These are phyloP conservation scores for Penicillium daleae DNA, from an alignment of 495 filamentous ascomycete species.

Conservation along the genomic window DNA sequence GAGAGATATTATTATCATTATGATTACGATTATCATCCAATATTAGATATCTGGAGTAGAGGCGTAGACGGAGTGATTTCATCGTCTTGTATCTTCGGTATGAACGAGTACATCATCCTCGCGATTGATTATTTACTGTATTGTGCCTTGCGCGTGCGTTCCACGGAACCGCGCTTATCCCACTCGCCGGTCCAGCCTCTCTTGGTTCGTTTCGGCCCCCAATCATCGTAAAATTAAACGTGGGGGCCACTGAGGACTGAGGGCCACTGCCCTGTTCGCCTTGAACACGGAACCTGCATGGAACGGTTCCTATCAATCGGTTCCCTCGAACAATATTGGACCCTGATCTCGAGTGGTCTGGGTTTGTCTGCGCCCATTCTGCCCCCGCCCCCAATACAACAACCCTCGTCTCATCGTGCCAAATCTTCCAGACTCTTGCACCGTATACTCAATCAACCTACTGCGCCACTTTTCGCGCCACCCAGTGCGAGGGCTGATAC, in stretches of 20 bases:
- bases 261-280: too few relatives aligned
- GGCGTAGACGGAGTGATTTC: too few relatives aligned
- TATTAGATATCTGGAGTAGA: too few relatives aligned
- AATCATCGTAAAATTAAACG: slow-evolving; percentile 3
- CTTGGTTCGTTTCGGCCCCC: slow-evolving; percentile 3
- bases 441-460: not conserved
- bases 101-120: too few relatives aligned
- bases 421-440: too few relatives aligned
- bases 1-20: too few relatives aligned
- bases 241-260: slow-evolving; percentile 1
- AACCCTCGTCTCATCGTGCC: too few relatives aligned
- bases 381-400: not conserved
- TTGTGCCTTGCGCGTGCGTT: not conserved
- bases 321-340: not conserved
- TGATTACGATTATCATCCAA: too few relatives aligned
- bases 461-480: slow-evolving; percentile 69
- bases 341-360: not conserved
- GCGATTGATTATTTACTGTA: not conserved
- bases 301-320: too few relatives aligned
- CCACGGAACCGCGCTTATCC: not conserved
- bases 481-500: slow-evolving; percentile 80
- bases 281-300: too few relatives aligned
- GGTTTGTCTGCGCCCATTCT: not conserved
- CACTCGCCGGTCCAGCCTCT: not conserved
- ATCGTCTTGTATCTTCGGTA: too few relatives aligned